Evolutionary conservation across 2,329 filamentous ascomycete species (phyloP).

Genomic region (Diaporthe aspalathi): DNA sequence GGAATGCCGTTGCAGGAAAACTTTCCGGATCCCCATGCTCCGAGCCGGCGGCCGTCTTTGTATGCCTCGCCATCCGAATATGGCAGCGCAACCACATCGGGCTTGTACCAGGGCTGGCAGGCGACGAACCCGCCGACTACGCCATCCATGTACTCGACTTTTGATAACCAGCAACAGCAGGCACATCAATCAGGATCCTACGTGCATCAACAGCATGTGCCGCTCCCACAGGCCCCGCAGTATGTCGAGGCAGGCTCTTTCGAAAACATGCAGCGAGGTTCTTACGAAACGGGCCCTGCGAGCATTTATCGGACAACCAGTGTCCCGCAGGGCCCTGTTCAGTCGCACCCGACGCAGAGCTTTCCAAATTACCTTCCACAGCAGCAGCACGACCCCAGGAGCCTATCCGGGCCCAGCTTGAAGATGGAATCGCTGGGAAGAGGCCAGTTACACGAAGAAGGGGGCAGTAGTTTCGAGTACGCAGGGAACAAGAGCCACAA

Average conservation of each 20-base stretch:
- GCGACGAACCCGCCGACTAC: slow-evolving; percentile 55
- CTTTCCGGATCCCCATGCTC: slow-evolving; percentile 57
- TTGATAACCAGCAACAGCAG: slow-evolving; percentile 51
- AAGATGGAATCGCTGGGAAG: slow-evolving; percentile 41
- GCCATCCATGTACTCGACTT: slow-evolving; percentile 59
- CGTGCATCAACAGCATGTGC: slow-evolving; percentile 45
- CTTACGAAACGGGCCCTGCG: slow-evolving; percentile 44
- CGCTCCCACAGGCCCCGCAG: slow-evolving; percentile 44
- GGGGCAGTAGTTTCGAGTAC: slow-evolving; percentile 29
- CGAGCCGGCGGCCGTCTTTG: slow-evolving; percentile 59
- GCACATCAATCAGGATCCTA: slow-evolving; percentile 43
- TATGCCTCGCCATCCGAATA: slow-evolving; percentile 59
- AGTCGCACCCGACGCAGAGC: slow-evolving; percentile 37
- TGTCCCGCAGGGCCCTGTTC: slow-evolving; percentile 41
- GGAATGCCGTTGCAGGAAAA: slow-evolving; percentile 58
- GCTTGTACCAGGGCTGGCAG: slow-evolving; percentile 60
- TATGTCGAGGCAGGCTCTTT: slow-evolving; percentile 45
- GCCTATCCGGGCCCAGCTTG: slow-evolving; percentile 35
- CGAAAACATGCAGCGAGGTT: slow-evolving; percentile 46
- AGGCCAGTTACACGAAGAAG: slow-evolving; percentile 39
- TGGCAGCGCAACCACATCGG: slow-evolving; percentile 50
- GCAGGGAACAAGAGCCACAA: slow-evolving; percentile 19
- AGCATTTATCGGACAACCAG: slow-evolving; percentile 44
- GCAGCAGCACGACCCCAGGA: slow-evolving; percentile 39
- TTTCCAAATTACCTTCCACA: slow-evolving; percentile 42